Conservation (phyloP, 345 rosid species). For the Sisymbrium altissimum region DNA sequence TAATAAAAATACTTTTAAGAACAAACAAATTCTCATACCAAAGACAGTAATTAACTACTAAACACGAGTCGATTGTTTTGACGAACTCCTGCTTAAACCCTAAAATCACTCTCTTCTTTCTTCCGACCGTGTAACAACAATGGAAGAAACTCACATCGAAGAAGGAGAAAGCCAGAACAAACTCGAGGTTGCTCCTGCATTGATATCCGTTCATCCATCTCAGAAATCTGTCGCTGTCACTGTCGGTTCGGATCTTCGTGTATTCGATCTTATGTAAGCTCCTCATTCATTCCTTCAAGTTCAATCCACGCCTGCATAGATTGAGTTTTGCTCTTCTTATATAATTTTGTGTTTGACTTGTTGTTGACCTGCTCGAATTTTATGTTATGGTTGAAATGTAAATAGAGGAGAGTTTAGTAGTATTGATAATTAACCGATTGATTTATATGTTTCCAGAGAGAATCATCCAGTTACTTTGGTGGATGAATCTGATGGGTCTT, state of each 20-base stretch:
- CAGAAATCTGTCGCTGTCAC: slow-evolving; percentile 70
- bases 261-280: slow-evolving; percentile 66
- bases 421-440: not conserved
- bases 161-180: slow-evolving; percentile 51
- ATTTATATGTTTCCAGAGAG: slow-evolving; percentile 39
- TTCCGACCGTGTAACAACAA: slow-evolving; percentile 31
- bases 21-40: no score
- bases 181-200: slow-evolving; percentile 76
- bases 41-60: no score
- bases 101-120: not conserved
- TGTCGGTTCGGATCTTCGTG: slow-evolving; percentile 83
- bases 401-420: not conserved
- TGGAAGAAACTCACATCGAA: slow-evolving; percentile 51
- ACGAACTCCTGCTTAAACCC: slow-evolving; percentile 26
- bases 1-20: no score
- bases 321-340: no score
- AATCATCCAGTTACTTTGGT: slow-evolving; percentile 45
- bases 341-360: no score
- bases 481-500: slow-evolving; percentile 58
- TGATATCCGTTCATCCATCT: slow-evolving; percentile 62
- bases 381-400: not conserved
- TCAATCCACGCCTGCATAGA: no score
- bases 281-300: not conserved
- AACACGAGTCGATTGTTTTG: no score
- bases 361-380: no score